Conservation (phyloP, 352 stramenopile genomes). For the Pythium oligandrum region DNA sequence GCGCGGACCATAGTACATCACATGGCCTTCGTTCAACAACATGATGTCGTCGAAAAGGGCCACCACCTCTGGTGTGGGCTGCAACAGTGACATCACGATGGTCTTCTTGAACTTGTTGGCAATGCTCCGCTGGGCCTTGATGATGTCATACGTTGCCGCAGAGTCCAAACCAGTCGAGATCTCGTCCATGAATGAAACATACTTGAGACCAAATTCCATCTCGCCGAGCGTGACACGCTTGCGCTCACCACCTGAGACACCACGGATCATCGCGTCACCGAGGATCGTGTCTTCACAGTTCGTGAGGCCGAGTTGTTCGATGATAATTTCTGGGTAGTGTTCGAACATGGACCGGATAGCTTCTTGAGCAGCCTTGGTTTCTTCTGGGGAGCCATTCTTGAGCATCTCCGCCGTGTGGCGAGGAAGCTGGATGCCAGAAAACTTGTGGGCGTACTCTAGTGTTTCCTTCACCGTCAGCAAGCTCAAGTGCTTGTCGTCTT, state of each 20-base stretch:
- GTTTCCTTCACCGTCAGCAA: conserved; percentile 32
- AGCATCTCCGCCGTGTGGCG: conserved; percentile 9
- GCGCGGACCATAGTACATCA: conserved; percentile 34
- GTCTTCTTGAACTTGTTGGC: conserved; percentile 29
- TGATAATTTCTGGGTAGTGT: conserved; percentile 31
- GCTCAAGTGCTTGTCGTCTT: conserved; percentile 74
- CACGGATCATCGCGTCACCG: conserved; percentile 26
- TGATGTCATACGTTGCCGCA: conserved; percentile 34
- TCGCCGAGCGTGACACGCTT: conserved; percentile 84
- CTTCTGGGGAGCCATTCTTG: conserved; percentile 17
- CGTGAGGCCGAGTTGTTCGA: conserved; percentile 26
- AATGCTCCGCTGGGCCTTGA: conserved; percentile 24
- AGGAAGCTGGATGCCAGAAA: conserved; percentile 9
- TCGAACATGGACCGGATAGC: conserved; percentile 15
- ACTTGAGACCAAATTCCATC: conserved; percentile 68
- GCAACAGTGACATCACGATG: conserved; percentile 60
- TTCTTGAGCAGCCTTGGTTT: conserved; percentile 9
- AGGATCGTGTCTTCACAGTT: conserved; percentile 31
- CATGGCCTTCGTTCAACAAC: conserved; percentile 18
- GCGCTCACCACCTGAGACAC: conserved; percentile 75
- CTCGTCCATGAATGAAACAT: conserved; percentile 28
- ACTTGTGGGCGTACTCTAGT: conserved; percentile 25
- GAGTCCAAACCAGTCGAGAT: conserved; percentile 16
- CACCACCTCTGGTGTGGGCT: conserved; percentile 56
- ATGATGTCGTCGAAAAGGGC: conserved; percentile 27